Base-by-base conservation (phyloP, 2,329 filamentous ascomycete species). In the Aspergillus novoparasiticus region DNA sequence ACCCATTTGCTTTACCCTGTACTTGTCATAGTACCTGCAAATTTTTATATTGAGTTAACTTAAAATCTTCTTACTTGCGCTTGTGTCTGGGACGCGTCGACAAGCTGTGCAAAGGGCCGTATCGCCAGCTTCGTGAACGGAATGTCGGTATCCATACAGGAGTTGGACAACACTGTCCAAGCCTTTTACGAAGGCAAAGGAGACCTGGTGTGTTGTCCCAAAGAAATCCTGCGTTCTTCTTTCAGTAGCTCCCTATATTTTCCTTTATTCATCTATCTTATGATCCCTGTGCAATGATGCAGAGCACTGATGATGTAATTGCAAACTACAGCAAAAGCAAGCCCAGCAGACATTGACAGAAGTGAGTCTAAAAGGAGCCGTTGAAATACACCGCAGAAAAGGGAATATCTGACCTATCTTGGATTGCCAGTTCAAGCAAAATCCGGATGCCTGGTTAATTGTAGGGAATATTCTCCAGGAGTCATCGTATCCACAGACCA, bases 131-230 rank as follows among this genome's bases (percentile, higher is more conserved):
- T 71, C 69, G 72, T 69, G 70, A 72, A 71, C 76, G 72, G 71
- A 69, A 89, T 89, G 87, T 86, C 87, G 73, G 81, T 87, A 78
- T 86, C 91, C 75, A 94, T 99, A 81, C 89, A 91, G 80, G 95
- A 99, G 88, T 89, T 99, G 84, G 95, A 99, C 87, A 90, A 86
- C 80, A 95, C 93, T 71, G 94, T 98, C 86, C 94, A 92, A 79
- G 89, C 92, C 84, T 98, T 99, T 83, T 99, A 97, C 77, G 94
- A 98, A 83, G 94, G 94, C 78, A 91, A 94, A 80, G 95, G 95
- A 73, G 93, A 97, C 66, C 87, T 93, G 85, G 93, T 96, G 85
- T 74, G 89, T 82, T 61, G 6, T n/a, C 41, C n/a, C 48, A 9
- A n/a, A 34, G 19, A 32, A 34, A 5, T 14, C 11, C 34, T 16